A percentile compares a stretch with the other conserved stretches of the same genome.
Conservation (phyloP, 192 early-diverging fungal genomes). For the Lobulomyces angularis region DNA sequence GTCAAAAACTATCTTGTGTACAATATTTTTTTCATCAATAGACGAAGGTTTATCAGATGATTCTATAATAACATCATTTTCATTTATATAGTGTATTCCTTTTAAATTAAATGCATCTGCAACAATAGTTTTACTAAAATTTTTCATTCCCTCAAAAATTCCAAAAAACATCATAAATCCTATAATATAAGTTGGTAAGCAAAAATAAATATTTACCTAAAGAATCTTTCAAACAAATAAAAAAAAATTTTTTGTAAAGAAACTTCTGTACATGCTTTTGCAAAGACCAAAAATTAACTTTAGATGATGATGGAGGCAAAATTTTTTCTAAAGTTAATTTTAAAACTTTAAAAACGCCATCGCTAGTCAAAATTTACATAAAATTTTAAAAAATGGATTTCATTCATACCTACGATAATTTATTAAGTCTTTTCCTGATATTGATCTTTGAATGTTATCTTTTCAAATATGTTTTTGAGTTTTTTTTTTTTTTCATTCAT, state of each 20-base stretch:
- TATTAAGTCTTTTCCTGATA: too few species aligned
- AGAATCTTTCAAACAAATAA: slow-evolving; percentile 18
- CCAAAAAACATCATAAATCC: slow-evolving; percentile 41
- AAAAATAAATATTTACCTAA: slow-evolving; percentile 1
- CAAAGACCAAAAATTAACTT: too few species aligned
- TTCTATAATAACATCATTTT: too few species aligned
- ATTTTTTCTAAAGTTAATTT: slow-evolving; percentile 7
- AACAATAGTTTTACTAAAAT: slow-evolving; percentile 20
- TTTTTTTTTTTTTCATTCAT: too few species aligned
- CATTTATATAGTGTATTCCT: too few species aligned
- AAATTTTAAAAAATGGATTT: not conserved
- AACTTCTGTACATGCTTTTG: slow-evolving; percentile 1
- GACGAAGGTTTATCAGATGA: too few species aligned
- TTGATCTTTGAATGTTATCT: too few species aligned
- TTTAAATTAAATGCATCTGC: too few species aligned
- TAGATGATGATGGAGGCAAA: slow-evolving; percentile 9
- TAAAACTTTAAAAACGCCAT: slow-evolving; percentile 15
- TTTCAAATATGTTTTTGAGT: too few species aligned
- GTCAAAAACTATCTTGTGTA: too few species aligned
- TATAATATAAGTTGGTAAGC: slow-evolving; percentile 1
- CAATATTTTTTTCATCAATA: too few species aligned
- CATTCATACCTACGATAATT: slow-evolving; percentile 9
- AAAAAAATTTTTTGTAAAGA: slow-evolving; percentile 22
- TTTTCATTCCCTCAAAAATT: slow-evolving; percentile 26
- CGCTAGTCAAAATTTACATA: slow-evolving; percentile 1